Percentiles rank a stretch among this genome's conserved stretches.
These are phyloP conservation scores for Colletotrichum melonis DNA, from an alignment of 2,329 filamentous ascomycete genomes.

Conservation along the genomic window DNA sequence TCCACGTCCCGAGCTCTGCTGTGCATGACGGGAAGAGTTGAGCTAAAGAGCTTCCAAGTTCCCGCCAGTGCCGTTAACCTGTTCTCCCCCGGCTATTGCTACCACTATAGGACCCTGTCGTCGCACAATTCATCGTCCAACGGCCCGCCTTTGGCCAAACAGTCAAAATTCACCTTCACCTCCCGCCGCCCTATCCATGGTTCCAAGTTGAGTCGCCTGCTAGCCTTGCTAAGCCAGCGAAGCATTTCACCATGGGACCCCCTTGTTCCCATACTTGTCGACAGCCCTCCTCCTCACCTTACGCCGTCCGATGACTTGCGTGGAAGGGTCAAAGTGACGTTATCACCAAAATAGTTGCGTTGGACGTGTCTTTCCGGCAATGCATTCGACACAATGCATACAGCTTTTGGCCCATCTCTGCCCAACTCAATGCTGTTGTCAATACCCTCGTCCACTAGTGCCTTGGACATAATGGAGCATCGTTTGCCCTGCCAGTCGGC, in stretches of 20 bases:
- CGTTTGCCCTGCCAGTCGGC: slow-evolving; percentile 17
- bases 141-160: slow-evolving; percentile 13
- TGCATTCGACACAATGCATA: neutral
- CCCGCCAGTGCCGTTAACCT: neutral
- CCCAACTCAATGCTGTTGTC: slow-evolving; percentile 20
- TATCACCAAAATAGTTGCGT: neutral
- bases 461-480: slow-evolving; percentile 1
- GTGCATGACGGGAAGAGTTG: slow-evolving; percentile 22
- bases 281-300: slow-evolving; percentile 10
- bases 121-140: neutral
- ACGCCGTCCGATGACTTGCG: slow-evolving; percentile 13
- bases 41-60: neutral
- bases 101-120: neutral
- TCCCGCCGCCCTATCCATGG: slow-evolving; percentile 14
- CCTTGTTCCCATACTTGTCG: slow-evolving; percentile 14
- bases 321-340: slow-evolving; percentile 7
- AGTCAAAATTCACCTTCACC: neutral
- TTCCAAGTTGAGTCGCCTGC: neutral
- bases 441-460: neutral
- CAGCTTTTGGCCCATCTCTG: slow-evolving; percentile 2
- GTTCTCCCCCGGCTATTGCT: neutral
- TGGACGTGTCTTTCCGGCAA: slow-evolving; percentile 8
- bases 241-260: slow-evolving; percentile 11
- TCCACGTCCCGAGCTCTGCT: neutral
- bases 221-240: slow-evolving; percentile 31